Conservation (phyloP, 2,329 filamentous ascomycete genomes). For the Didymella exigua region DNA sequence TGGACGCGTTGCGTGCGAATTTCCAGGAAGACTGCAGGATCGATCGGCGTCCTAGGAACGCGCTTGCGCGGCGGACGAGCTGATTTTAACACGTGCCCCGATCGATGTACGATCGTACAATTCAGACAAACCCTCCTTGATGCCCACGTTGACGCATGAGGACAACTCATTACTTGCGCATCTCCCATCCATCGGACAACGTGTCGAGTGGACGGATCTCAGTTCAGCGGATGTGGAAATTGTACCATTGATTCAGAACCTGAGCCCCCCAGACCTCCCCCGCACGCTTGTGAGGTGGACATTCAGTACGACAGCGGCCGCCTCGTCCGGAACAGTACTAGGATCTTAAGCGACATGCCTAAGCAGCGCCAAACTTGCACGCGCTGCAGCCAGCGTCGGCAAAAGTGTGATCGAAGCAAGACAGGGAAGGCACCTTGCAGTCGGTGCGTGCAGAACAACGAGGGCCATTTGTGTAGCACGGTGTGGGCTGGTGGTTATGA, state of each 20-base stretch:
- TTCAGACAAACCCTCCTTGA: neutral
- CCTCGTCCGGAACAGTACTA: neutral
- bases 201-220: slow-evolving; percentile 1
- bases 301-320: slow-evolving; percentile 1
- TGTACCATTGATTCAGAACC: neutral
- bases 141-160: neutral
- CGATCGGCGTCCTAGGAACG: neutral
- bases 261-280: neutral
- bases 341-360: slow-evolving; percentile 30
- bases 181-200: slow-evolving; percentile 9
- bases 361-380: slow-evolving; percentile 43
- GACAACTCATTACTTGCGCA: slow-evolving; percentile 3
- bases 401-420: slow-evolving; percentile 38
- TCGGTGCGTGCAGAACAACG: slow-evolving; percentile 41
- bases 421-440: slow-evolving; percentile 31
- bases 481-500: slow-evolving; percentile 44
- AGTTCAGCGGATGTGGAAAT: neutral
- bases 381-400: slow-evolving; percentile 35
- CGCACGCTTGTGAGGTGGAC: neutral
- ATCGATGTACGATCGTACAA: neutral
- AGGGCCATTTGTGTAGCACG: slow-evolving; percentile 41
- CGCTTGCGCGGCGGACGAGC: slow-evolving; percentile 1
- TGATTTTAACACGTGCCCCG: neutral
- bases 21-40: neutral
- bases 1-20: slow-evolving; percentile 1